A percentile compares a stretch with the other conserved stretches of the same genome.
phyloP scores from a whole-genome alignment of 1,139 yeast species.

The Taphrina pruni region DNA sequence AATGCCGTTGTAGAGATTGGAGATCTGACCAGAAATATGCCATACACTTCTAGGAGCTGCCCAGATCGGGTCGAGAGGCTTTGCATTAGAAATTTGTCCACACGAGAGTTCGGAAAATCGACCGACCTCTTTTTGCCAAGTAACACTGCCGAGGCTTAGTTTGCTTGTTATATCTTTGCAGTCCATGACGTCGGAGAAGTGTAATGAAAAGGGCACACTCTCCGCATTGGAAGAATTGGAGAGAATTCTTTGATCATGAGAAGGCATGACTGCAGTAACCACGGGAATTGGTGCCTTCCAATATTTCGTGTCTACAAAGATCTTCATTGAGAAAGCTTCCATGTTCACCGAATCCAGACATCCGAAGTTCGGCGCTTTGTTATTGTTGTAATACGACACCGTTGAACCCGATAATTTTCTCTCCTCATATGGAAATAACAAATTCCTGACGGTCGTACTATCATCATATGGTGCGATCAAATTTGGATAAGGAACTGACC shows the following conservation, averaged over 20 bases:
- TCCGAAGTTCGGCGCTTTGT: constrained; percentile 33
- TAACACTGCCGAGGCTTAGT: constrained; percentile 13
- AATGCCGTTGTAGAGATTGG: constrained; percentile 14
- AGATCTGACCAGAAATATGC: constrained; percentile 19
- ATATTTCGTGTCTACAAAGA: constrained; percentile 32
- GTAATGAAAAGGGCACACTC: constrained; percentile 18
- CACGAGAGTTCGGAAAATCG: constrained; percentile 12
- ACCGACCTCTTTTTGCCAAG: constrained; percentile 15
- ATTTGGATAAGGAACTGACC: constrained; percentile 34
- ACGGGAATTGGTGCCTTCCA: constrained; percentile 34
- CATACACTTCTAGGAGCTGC: constrained; percentile 24
- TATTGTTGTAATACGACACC: constrained; percentile 32
- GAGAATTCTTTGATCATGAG: constrained; percentile 35
- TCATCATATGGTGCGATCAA: constrained; percentile 37
- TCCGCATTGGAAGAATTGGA: constrained; percentile 5
- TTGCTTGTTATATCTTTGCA: constrained; percentile 21
- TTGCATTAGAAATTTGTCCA: neutral
- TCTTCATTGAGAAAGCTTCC: constrained; percentile 37
- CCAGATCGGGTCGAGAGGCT: constrained; percentile 22
- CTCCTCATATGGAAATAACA: constrained; percentile 41
- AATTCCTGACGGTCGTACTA: constrained; percentile 30
- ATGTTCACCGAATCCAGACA: constrained; percentile 29
- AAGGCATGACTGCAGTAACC: constrained; percentile 30
- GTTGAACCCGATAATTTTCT: constrained; percentile 21
- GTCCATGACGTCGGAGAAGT: constrained; percentile 40